Evolutionary conservation across 1,284 basidiomycete genomes (phyloP).

Genomic region (Leccinum cinnamomeum): DNA sequence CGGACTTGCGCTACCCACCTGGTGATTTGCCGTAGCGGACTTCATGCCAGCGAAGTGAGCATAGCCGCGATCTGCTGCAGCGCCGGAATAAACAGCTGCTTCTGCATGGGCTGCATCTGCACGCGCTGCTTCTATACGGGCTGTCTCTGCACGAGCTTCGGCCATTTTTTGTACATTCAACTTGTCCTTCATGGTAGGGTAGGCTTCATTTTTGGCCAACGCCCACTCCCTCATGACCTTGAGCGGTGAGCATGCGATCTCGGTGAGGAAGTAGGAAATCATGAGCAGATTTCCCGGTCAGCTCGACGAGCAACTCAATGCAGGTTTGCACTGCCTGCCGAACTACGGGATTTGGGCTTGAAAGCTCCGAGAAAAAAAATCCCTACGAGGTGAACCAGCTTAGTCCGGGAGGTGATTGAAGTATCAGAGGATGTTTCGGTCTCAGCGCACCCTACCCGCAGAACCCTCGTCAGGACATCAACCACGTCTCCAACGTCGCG

Average conservation of each 20-base stretch:
- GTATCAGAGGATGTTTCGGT: constrained; percentile 44
- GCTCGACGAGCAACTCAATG: constrained; percentile 78
- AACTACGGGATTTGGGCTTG: constrained; percentile 85
- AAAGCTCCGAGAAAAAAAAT: constrained; percentile 92
- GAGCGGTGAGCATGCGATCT: constrained; percentile 79
- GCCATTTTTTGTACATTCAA: no score
- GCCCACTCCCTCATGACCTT: no score
- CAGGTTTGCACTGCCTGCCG: constrained; percentile 84
- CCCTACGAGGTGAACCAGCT: constrained; percentile 68
- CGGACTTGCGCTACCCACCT: no score
- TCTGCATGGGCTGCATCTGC: constrained; percentile 32
- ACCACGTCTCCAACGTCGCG: constrained; percentile 80
- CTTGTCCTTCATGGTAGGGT: no score
- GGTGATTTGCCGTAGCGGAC: no score
- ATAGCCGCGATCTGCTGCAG: no score
- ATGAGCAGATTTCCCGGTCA: constrained; percentile 71
- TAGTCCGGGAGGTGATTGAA: constrained; percentile 47
- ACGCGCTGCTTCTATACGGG: no score
- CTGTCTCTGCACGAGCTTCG: no score
- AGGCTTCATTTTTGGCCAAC: no score
- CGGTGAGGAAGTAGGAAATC: constrained; percentile 86
- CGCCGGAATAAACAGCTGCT: constrained; percentile 8
- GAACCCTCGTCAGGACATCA: constrained; percentile 76
- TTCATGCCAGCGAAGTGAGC: no score
- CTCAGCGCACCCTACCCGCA: constrained; percentile 69